Evolutionary conservation across 2,329 filamentous ascomycete species (phyloP).

Genomic region (Venturia oleaginea): DNA sequence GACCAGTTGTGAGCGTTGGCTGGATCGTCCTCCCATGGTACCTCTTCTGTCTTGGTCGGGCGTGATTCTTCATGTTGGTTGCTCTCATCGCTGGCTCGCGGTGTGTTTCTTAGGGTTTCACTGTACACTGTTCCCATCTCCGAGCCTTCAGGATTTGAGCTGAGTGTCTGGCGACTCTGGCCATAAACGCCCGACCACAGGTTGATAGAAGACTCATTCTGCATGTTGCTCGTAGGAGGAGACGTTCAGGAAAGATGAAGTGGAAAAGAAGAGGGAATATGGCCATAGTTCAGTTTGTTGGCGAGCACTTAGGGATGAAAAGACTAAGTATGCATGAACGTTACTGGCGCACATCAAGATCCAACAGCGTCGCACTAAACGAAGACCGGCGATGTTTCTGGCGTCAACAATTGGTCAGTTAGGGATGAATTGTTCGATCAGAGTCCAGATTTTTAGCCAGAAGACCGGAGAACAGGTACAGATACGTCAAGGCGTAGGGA

Average conservation of each 20-base stretch:
- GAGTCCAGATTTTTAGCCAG: no score
- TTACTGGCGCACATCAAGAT: background rate
- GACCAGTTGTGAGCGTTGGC: constrained; percentile 16
- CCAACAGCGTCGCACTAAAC: background rate
- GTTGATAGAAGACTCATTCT: background rate
- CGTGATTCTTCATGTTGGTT: background rate
- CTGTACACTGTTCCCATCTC: background rate
- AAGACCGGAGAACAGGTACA: background rate
- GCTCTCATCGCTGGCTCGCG: background rate
- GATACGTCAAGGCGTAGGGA: background rate
- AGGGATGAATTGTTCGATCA: no score
- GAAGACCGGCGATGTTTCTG: background rate
- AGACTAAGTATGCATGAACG: background rate
- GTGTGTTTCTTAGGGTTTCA: background rate
- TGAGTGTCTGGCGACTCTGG: background rate
- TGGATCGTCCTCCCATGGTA: constrained; percentile 9
- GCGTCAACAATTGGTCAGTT: no score
- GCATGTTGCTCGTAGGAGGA: background rate
- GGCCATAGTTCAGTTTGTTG: no score
- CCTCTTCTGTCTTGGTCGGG: background rate
- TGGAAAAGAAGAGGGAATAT: background rate
- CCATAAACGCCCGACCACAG: background rate
- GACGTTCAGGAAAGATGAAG: background rate
- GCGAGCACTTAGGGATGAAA: background rate
- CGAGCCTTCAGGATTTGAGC: background rate